Evolutionary conservation across 2,329 filamentous ascomycete species (phyloP), one percentile per base, ranked within the genome.

Genomic region (Aspergillus piperis): DNA sequence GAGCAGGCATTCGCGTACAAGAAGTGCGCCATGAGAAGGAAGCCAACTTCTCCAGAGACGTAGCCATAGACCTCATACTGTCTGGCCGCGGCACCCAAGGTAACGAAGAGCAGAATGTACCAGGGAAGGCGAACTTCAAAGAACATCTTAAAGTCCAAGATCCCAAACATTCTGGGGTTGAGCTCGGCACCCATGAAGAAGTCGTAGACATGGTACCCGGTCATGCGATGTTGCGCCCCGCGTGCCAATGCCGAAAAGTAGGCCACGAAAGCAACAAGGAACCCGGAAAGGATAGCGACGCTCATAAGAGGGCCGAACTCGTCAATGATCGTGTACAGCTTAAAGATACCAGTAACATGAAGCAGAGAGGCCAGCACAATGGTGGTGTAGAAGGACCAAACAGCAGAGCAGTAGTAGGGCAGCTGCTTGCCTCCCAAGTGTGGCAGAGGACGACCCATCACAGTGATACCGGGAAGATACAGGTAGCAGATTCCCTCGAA

Each of bases 131-230:
- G 89, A 62, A 96, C 92, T 76, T 96, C 92, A 71, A 92, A 95
- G 80, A 96, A 96, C 91, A 96, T 95, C 81, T 96, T 96, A 81
- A 95, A 91, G 77, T 96, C 91, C 54, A 96, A 79, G 67, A 91
- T 88, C 58, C 88, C 89, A 72, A 92, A 94, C 82, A 97, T 86
- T 66, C 91, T 85, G 4, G 91, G 91, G 79, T 96, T 95, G 58
- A 96, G 82, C 79, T 96, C 91, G 11, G 90, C 89, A 57, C 91
- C 91, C 86, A 95, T 92, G 82, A 95, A 96, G 78, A 95, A 95
- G 80, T 96, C 91, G 75, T 95, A 94, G 70, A 95, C 80, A 49
- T 83, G 85, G 68, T 87, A 84, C 41, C 90, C 91, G 6, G 92
- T 96, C 92, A 98, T 97, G 64, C 94, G 90, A 77, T 98, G 92